Evolutionary conservation across 805 yeast genomes (phyloP).

Genomic region (Metschnikowia matae): DNA sequence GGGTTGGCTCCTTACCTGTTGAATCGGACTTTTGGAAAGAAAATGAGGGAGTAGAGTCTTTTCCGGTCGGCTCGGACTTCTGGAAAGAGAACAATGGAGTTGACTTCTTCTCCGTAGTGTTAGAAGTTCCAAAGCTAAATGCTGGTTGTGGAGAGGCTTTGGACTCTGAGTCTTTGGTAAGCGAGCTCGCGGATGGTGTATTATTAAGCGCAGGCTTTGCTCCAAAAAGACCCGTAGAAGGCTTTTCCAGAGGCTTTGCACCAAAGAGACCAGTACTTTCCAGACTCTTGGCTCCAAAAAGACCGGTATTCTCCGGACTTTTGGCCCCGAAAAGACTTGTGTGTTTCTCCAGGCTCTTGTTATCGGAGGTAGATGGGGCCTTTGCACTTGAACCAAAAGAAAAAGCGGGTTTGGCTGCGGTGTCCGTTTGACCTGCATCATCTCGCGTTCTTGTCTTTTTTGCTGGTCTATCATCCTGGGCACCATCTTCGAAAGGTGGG

Average conservation of each 20-base stretch:
- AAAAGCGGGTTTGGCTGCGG: neutral
- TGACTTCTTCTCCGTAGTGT: neutral
- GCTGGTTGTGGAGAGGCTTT: neutral
- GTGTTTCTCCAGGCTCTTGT: neutral
- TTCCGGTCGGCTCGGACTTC: neutral
- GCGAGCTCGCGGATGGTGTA: neutral
- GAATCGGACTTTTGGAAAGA: neutral
- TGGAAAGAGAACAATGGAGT: neutral
- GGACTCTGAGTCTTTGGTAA: neutral
- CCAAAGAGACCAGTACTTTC: too few relatives aligned
- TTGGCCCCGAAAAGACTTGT: neutral
- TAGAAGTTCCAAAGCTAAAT: neutral
- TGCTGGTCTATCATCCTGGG: slow-evolving; percentile 1
- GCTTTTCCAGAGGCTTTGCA: neutral
- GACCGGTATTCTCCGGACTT: too few relatives aligned
- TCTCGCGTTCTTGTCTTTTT: slow-evolving; percentile 1
- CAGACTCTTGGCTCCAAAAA: too few relatives aligned
- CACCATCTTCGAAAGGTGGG: slow-evolving; percentile 3
- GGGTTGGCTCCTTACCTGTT: neutral
- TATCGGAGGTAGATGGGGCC: neutral
- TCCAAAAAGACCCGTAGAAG: neutral
- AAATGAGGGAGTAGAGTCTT: neutral
- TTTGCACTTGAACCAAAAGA: neutral
- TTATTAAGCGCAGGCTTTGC: neutral
- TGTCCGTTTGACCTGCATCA: neutral